phyloP scores from a whole-genome alignment of 2,329 filamentous ascomycete species.

The Phialophora chinensis region DNA sequence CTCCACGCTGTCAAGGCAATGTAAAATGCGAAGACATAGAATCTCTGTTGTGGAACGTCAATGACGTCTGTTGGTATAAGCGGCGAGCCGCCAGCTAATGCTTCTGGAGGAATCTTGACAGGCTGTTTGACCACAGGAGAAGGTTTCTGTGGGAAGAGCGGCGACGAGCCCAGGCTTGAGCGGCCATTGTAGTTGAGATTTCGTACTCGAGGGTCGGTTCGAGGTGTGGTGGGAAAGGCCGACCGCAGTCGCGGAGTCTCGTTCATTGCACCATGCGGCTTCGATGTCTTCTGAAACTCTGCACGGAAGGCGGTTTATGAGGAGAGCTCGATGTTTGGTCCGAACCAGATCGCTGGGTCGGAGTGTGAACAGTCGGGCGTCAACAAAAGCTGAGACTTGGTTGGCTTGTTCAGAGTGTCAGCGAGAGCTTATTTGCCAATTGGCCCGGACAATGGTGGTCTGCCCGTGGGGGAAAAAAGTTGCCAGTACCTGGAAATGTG shows the following conservation, averaged over 20 bases:
- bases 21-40: constrained; percentile 85
- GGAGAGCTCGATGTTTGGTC: neutral
- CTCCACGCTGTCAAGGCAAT: constrained; percentile 78
- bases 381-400: neutral
- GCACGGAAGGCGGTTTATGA: neutral
- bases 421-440: neutral
- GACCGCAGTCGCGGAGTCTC: constrained; percentile 81
- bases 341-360: neutral
- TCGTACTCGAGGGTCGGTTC: constrained; percentile 38
- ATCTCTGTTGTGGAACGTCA: constrained; percentile 87
- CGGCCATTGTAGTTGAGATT: constrained; percentile 24
- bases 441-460: neutral
- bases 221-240: constrained; percentile 79
- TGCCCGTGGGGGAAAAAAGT: too few species aligned
- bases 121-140: constrained; percentile 36
- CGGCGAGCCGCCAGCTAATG: constrained; percentile 54
- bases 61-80: constrained; percentile 81
- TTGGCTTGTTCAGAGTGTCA: neutral
- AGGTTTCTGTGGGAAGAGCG: constrained; percentile 28
- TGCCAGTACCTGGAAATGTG: neutral
- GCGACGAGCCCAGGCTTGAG: constrained; percentile 30
- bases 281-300: constrained; percentile 5
- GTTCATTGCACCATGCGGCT: constrained; percentile 72
- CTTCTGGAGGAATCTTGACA: constrained; percentile 24
- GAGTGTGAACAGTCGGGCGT: neutral